phyloP scores from a whole-genome alignment of 495 filamentous ascomycete genomes.

The Aspergillus funiculosus region DNA sequence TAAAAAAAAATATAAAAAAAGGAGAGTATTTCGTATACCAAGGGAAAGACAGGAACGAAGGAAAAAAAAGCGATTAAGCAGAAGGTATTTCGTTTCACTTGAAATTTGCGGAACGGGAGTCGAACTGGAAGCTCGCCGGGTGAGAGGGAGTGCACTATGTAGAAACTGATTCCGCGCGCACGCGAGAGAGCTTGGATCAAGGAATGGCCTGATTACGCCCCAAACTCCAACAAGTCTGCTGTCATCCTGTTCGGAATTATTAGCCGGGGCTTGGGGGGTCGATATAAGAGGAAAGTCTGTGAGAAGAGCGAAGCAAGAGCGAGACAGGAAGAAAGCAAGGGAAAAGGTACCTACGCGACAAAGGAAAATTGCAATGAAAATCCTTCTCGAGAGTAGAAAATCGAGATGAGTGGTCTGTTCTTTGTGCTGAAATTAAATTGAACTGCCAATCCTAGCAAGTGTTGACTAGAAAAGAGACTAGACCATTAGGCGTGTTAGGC shows the following conservation, averaged over 20 bases:
- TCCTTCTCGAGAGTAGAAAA: background rate
- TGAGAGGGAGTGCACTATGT: slow-evolving; percentile 9
- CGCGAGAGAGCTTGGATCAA: background rate
- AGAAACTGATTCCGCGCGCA: too few relatives aligned
- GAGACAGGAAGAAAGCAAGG: slow-evolving; percentile 10
- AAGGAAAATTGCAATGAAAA: slow-evolving; percentile 10
- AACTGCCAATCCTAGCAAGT: slow-evolving; percentile 11
- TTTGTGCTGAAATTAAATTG: slow-evolving; percentile 18
- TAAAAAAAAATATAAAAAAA: background rate
- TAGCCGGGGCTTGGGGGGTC: background rate
- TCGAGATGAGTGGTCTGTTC: slow-evolving; percentile 13
- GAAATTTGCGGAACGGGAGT: background rate
- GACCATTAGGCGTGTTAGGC: slow-evolving; percentile 11
- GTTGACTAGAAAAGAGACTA: slow-evolving; percentile 9
- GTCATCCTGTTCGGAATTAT: slow-evolving; percentile 1
- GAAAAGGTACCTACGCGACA: slow-evolving; percentile 13
- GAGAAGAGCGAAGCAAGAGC: slow-evolving; percentile 9
- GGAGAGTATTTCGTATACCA: too few relatives aligned
- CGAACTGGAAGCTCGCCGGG: slow-evolving; percentile 4
- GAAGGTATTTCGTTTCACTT: background rate
- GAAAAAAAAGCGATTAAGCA: background rate
- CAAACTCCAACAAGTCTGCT: slow-evolving; percentile 2
- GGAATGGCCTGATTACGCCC: background rate
- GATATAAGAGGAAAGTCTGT: background rate
- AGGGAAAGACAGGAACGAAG: background rate